Base-by-base conservation (phyloP, 1,284 basidiomycete genomes). In the Ceratobasidium sp. region DNA sequence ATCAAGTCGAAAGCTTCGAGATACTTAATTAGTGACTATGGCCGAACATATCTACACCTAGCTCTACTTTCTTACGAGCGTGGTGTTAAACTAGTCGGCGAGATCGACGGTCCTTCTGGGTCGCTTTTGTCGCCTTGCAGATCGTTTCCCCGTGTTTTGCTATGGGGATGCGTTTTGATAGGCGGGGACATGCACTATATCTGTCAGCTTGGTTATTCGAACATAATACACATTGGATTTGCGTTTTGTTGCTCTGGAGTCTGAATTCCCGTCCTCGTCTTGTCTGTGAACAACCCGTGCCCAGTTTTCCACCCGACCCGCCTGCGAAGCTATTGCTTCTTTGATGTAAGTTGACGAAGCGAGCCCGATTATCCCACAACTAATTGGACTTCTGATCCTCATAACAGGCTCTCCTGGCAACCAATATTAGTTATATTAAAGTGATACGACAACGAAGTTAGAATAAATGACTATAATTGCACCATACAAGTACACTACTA, bases 1-100 rank as follows among this genome's bases (percentile, higher is more conserved):
- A 41, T 41, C 11, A 11, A 41, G 11, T 41, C 4, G 36, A 41
- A 41, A 41, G 11, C 36, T n/a, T 29, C 24, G 47, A 65, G 15
- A n/a, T 47, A 3, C 7, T 59, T 33, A 31, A 59, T 33, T 48
- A 19, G 47, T 31, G 14, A 22, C n/a, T 33, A 29, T 44, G 31
- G 66, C 71, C 71, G 71, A 73, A 73, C 71, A 53, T 73, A 73
- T 73, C 71, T 73, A 73, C 71, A 59, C 50, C 48, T 17, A 54
- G 59, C 50, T 54, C 41, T 33, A 47, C 1, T 44, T 8, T 51
- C 15, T 44, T 24, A 60, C 50, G 44, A 47, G 50, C 50, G 62
- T 50, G 57, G 50, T 62, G 71, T 73, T 73, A 73, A 73, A 73
- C 71, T 73, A 73, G 71, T 73, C 71, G 71, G 71, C 71, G n/a